Evolutionary conservation across 1,284 basidiomycete genomes (phyloP), one percentile per base, ranked within the genome.

Genomic region (Puccinia horiana): DNA sequence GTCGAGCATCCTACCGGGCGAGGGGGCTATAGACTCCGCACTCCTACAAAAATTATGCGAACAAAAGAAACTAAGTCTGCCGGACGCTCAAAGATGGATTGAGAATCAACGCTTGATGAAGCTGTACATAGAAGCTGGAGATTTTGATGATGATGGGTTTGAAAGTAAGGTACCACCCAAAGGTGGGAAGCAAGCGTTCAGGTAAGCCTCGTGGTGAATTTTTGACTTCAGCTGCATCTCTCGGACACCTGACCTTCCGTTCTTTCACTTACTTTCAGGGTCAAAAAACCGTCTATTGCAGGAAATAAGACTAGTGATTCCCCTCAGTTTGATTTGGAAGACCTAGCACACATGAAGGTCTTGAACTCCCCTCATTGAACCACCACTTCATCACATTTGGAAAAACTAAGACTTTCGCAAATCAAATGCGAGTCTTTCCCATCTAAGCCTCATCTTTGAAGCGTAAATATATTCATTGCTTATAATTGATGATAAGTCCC

Each of bases 81-180:
- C 32, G 20, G 49, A 82, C 12, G 73, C 73, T 1, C 58, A 75
- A 40, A 40, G 32, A 65, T 82, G 61, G 42, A 32, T 76, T 26
- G 61, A 67, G 49, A 37, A 47, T 26, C 54, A 61, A 47, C 32
- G 73, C 20, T 69, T 76, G 35, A 82, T 82, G 58, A 73, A 73
- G 56, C 20, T 40, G 20, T 65, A 75, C 23, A 82, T 82, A 23
- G 80, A 82, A 35, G 80, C 80, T 29, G 80, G 80, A 12, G 80
- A 82, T 49, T 82, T 74, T 54, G 80, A 82, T 52, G 80, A 82
- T 82, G 80, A 82, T 76, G 80, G 80, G 44, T 82, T 82, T 49
- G 72, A 82, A 44, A 82, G 80, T 63, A 82, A 82, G 35, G 80
- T 82, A 18, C 80, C 80, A 42, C 80, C 80, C 2, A 82, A 82